A percentile compares a stretch with the other conserved stretches of the same genome.
Evolutionary conservation across 2,329 filamentous ascomycete genomes (phyloP).

Genomic region (Talaromyces islandicus): DNA sequence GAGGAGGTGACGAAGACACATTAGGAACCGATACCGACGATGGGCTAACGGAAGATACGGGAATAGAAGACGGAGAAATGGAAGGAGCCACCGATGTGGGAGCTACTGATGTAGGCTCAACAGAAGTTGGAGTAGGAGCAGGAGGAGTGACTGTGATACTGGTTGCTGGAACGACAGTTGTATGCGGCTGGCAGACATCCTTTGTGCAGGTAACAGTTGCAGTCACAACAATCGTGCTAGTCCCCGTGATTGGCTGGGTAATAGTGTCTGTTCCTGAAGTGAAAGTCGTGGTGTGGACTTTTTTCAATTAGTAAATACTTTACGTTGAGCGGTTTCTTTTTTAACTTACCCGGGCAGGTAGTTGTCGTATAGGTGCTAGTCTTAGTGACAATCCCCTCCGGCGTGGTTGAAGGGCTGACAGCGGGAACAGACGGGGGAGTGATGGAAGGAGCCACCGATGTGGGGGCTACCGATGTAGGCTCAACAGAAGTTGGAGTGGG

Average conservation of each 20-base stretch:
- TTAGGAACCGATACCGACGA: not conserved
- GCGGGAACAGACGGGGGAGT: not conserved
- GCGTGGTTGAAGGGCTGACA: not conserved
- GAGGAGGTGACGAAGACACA: not conserved
- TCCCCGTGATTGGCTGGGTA: conserved; percentile 1
- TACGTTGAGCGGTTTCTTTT: not conserved
- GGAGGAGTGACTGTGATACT: not conserved
- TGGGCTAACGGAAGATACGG: not conserved
- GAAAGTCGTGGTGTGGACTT: conserved; percentile 1
- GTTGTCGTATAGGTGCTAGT: conserved; percentile 12
- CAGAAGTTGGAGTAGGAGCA: not conserved
- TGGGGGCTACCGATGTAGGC: not conserved
- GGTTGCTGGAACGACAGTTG: not conserved
- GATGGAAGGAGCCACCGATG: not conserved
- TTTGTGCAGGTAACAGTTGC: conserved; percentile 10
- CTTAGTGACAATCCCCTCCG: not conserved
- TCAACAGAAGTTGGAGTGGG: not conserved
- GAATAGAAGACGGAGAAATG: not conserved
- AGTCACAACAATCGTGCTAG: conserved; percentile 9
- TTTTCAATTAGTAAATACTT: not conserved
- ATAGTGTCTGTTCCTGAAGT: conserved; percentile 8
- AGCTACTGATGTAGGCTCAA: not conserved
- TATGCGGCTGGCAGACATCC: conserved; percentile 7
- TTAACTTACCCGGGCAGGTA: conserved; percentile 10
- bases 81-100: not conserved